Evolutionary conservation across 148 eudicot species (phyloP).

Genomic region (Diospyros lotus): DNA sequence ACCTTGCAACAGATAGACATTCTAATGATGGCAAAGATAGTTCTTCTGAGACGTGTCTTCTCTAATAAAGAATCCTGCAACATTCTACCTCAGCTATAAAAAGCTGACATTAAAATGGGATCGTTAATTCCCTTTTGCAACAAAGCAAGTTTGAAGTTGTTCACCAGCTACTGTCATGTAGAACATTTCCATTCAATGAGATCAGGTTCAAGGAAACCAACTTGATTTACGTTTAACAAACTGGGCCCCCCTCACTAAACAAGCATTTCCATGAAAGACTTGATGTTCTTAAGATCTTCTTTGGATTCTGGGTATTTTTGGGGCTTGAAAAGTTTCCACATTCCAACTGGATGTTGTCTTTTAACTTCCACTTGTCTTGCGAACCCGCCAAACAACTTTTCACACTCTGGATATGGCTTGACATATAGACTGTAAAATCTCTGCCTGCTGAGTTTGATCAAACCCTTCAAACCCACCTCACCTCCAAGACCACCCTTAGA

Average conservation of each 20-base stretch:
- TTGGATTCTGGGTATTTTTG: slow-evolving; percentile 30
- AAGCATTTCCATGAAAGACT: slow-evolving; percentile 43
- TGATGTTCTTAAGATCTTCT: slow-evolving; percentile 52
- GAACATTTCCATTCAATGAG: neutral
- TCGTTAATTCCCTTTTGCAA: neutral
- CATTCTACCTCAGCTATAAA: neutral
- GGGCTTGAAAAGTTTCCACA: slow-evolving; percentile 78
- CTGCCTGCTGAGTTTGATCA: slow-evolving; percentile 67
- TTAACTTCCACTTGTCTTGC: slow-evolving; percentile 28
- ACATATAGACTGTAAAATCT: slow-evolving; percentile 79
- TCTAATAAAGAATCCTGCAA: neutral
- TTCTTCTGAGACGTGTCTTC: neutral
- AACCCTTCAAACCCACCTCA: slow-evolving; percentile 61
- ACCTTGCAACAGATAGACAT: too few relatives aligned
- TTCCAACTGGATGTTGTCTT: slow-evolving; percentile 63
- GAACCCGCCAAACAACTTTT: slow-evolving; percentile 67
- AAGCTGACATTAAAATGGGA: neutral
- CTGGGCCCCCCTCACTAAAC: slow-evolving; percentile 10
- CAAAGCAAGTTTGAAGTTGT: neutral
- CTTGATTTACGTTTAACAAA: neutral
- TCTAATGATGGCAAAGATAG: too few relatives aligned
- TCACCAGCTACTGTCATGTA: neutral
- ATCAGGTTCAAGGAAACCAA: neutral
- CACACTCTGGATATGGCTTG: slow-evolving; percentile 94
- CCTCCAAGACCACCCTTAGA: slow-evolving; percentile 74